phyloP scores from a whole-genome alignment of 306 rosid genomes.

The Trifolium pratense region DNA sequence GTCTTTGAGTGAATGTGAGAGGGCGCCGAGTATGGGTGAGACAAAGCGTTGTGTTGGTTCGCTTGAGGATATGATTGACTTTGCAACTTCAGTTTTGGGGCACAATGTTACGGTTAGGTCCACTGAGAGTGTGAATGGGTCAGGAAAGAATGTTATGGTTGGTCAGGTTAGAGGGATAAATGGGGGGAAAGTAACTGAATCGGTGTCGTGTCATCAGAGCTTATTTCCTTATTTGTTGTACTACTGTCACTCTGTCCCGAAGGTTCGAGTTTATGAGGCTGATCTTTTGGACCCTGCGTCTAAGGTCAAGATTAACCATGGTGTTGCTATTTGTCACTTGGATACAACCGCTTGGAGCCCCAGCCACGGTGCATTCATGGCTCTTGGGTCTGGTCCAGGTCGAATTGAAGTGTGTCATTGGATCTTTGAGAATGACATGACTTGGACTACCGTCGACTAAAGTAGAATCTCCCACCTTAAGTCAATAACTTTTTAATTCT shows the following conservation, averaged over 20 bases:
- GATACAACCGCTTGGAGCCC: conserved; percentile 89
- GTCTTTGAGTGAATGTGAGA: conserved; percentile 67
- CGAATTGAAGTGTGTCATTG: conserved; percentile 85
- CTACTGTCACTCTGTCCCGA: conserved; percentile 90
- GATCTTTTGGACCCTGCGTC: conserved; percentile 66
- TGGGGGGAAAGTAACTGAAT: conserved; percentile 69
- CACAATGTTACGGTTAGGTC: conserved; percentile 59
- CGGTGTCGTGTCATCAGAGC: conserved; percentile 87
- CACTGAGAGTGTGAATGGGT: conserved; percentile 63
- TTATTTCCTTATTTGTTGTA: conserved; percentile 76
- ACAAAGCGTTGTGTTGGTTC: conserved; percentile 81
- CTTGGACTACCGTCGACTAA: conserved; percentile 56
- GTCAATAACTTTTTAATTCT: background rate
- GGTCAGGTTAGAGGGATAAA: conserved; percentile 66
- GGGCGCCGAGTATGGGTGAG: conserved; percentile 74
- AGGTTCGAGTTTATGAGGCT: conserved; percentile 83
- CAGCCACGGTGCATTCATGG: conserved; percentile 74
- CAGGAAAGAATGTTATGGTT: conserved; percentile 51
- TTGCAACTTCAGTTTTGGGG: conserved; percentile 67
- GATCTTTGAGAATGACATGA: conserved; percentile 90
- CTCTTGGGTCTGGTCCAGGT: conserved; percentile 76
- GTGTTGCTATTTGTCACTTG: conserved; percentile 83
- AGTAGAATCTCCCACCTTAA: background rate
- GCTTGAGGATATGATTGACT: conserved; percentile 82
- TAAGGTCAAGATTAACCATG: conserved; percentile 69